Evolutionary conservation across 2,329 filamentous ascomycete genomes (phyloP).

Genomic region (Allantophomopsis cytisporea): DNA sequence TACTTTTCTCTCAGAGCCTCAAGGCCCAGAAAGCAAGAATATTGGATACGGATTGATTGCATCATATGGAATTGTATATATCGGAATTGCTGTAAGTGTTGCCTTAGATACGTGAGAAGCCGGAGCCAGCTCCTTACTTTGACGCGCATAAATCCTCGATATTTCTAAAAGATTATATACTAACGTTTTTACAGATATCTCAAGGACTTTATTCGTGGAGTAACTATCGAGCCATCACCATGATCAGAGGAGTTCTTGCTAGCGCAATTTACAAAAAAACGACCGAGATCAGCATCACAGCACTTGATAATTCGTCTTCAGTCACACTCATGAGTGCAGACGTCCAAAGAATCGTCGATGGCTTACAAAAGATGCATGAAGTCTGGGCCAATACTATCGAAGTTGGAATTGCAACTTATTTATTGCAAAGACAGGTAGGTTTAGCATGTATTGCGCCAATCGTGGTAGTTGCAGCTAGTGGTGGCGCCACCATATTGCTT

Average conservation of each 20-base stretch:
- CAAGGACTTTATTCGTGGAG: too few relatives aligned
- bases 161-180: neutral
- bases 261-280: slow-evolving; percentile 19
- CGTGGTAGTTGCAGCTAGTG: slow-evolving; percentile 3
- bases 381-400: slow-evolving; percentile 23
- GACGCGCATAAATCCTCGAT: neutral
- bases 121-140: too few relatives aligned
- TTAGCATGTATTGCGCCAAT: slow-evolving; percentile 6
- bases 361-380: slow-evolving; percentile 18
- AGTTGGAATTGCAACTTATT: slow-evolving; percentile 19
- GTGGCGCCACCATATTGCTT: slow-evolving; percentile 1
- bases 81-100: slow-evolving; percentile 23
- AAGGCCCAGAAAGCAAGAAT: slow-evolving; percentile 12
- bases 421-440: slow-evolving; percentile 17
- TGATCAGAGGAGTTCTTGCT: slow-evolving; percentile 21
- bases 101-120: slow-evolving; percentile 2
- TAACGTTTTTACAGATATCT: neutral
- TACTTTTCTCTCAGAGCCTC: slow-evolving; percentile 15
- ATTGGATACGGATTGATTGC: slow-evolving; percentile 25
- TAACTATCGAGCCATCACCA: slow-evolving; percentile 18
- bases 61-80: slow-evolving; percentile 24
- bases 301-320: slow-evolving; percentile 18
- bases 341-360: slow-evolving; percentile 23
- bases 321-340: slow-evolving; percentile 28
- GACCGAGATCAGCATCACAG: slow-evolving; percentile 15